Evolutionary conservation across 345 rosid genomes (phyloP).

Genomic region (Euphorbia lathyris): DNA sequence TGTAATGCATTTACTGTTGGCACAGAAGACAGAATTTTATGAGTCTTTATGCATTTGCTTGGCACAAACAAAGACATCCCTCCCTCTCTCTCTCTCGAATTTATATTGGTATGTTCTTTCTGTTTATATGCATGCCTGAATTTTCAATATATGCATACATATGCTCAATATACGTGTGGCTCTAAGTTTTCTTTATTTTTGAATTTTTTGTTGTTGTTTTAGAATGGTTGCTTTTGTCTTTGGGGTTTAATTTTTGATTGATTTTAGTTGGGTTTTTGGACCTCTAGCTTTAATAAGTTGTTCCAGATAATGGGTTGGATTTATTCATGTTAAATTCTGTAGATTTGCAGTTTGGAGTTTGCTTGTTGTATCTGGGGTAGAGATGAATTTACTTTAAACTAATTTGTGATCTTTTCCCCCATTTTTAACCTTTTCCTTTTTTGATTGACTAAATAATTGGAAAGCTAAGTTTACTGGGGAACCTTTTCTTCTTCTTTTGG

Average conservation of each 20-base stretch:
- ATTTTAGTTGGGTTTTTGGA: background rate
- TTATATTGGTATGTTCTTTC: conserved; percentile 58
- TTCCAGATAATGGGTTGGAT: background rate
- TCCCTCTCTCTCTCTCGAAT: conserved; percentile 17
- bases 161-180: conserved; percentile 36
- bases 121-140: background rate
- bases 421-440: background rate
- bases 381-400: conserved; percentile 4
- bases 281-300: background rate
- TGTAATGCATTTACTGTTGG: no score
- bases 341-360: conserved; percentile 7
- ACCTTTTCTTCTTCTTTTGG: background rate
- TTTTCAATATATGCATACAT: background rate
- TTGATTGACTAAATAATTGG: background rate
- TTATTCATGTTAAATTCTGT: no score
- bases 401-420: background rate
- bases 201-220: conserved; percentile 9
- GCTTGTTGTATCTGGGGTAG: background rate
- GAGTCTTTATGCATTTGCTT: background rate
- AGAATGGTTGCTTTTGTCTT: conserved; percentile 13
- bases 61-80: background rate
- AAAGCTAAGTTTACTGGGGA: background rate
- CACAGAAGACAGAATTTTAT: no score
- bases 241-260: conserved; percentile 3
- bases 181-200: conserved; percentile 33